These are phyloP conservation scores for Camelina laxa DNA, from an alignment of 345 rosid species.

Conservation along the genomic window DNA sequence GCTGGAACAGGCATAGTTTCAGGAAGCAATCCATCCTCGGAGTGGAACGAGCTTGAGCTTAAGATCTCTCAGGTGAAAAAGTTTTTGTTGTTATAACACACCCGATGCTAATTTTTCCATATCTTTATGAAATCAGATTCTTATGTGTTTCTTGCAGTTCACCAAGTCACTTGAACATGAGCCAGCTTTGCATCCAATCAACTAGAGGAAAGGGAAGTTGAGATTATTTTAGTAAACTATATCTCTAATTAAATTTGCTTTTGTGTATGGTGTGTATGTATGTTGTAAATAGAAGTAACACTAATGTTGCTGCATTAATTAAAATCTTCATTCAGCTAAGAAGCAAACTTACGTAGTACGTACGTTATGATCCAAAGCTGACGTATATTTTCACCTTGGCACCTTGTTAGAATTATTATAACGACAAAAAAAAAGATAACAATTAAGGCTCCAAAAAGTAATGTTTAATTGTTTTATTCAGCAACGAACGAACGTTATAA, in stretches of 20 bases:
- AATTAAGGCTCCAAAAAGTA: background rate
- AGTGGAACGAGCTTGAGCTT: conserved; percentile 91
- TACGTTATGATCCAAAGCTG: conserved; percentile 24
- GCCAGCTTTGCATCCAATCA: conserved; percentile 52
- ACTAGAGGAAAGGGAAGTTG: conserved; percentile 33
- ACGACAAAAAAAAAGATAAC: conserved; percentile 8
- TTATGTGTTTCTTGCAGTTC: conserved; percentile 52
- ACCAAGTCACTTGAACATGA: conserved; percentile 77
- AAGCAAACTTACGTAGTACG: conserved; percentile 24
- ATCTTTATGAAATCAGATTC: conserved; percentile 7
- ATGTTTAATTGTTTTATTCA: background rate
- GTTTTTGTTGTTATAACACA: background rate
- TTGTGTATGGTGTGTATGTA: background rate
- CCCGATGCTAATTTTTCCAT: background rate
- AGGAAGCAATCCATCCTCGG: conserved; percentile 78
- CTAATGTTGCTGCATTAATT: conserved; percentile 15
- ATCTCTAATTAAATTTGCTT: background rate
- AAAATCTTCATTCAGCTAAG: background rate
- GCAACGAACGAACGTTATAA: conserved; percentile 1
- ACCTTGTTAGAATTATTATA: background rate
- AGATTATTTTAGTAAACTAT: conserved; percentile 9
- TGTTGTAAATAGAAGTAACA: background rate
- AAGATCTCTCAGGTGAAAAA: conserved; percentile 81
- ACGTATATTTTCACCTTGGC: conserved; percentile 26
- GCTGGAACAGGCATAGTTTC: conserved; percentile 89